Percentiles rank a stretch among this genome's conserved stretches.
Conservation (phyloP, 768 basidiomycete genomes). For the Termitomyces sp. region DNA sequence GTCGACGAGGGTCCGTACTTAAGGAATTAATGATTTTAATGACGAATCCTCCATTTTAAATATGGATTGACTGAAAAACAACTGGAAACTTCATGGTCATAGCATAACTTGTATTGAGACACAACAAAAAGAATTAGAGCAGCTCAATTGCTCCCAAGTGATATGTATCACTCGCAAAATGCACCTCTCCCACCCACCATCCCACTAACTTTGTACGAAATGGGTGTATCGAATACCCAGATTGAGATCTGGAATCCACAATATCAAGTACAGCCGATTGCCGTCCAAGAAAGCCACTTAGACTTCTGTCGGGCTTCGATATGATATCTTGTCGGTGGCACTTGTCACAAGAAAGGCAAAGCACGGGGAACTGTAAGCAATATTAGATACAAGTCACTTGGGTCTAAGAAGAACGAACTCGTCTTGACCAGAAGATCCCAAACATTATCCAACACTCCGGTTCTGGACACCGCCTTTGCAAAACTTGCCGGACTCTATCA, state of each 20-base stretch:
- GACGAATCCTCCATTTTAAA: background rate
- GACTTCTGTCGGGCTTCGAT: background rate
- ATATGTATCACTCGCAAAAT: background rate
- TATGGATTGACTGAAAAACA: background rate
- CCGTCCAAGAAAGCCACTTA: background rate
- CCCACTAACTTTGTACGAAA: background rate
- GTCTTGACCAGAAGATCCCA: background rate
- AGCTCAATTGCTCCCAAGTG: too few relatives aligned
- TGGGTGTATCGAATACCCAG: background rate
- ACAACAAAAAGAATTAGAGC: too few relatives aligned
- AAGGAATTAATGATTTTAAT: background rate
- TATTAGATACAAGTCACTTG: background rate
- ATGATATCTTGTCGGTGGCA: background rate
- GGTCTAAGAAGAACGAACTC: background rate
- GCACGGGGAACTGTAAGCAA: background rate
- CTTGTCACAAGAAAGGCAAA: background rate
- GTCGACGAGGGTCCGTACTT: background rate
- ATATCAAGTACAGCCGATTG: background rate
- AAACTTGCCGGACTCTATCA: background rate
- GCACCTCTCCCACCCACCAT: slow-evolving; percentile 2
- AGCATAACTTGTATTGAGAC: too few relatives aligned
- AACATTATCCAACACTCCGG: background rate
- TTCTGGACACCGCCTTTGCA: background rate
- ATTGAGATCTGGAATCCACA: background rate
- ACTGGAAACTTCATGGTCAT: background rate